These are phyloP conservation scores for Aspergillus eucalypticola DNA, from an alignment of 2,329 filamentous ascomycete species.

Conservation along the genomic window DNA sequence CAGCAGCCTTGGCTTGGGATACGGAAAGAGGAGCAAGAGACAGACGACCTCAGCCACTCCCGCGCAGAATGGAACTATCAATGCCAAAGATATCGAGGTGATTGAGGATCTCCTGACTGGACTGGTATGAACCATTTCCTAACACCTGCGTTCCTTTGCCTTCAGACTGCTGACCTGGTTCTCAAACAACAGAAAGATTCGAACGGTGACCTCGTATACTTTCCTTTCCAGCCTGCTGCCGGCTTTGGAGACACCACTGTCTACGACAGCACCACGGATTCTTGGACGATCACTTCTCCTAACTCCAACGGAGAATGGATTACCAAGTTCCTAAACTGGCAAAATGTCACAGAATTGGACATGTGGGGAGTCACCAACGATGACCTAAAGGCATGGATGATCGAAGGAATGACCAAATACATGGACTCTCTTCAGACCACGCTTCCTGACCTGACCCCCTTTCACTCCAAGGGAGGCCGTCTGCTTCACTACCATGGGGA, in stretches of 20 bases:
- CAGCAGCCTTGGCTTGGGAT: neutral
- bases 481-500: conserved; percentile 1
- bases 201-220: neutral
- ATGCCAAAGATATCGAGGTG: neutral
- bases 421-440: neutral
- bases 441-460: neutral
- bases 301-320: conserved; percentile 1
- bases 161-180: neutral
- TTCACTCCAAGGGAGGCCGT: neutral
- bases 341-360: neutral
- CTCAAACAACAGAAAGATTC: neutral
- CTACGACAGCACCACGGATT: neutral
- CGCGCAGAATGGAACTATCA: neutral
- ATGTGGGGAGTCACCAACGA: neutral
- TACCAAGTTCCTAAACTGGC: conserved; percentile 2
- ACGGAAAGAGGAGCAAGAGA: neutral
- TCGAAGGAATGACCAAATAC: neutral
- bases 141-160: neutral
- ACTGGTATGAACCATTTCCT: neutral
- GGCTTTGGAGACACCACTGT: neutral
- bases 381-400: neutral
- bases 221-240: conserved; percentile 1
- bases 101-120: neutral
- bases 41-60: neutral
- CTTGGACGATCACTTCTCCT: neutral